Evolutionary conservation across 2,329 filamentous ascomycete genomes (phyloP), one percentile per base, ranked within the genome.

Genomic region (Ramichloridium luteum): DNA sequence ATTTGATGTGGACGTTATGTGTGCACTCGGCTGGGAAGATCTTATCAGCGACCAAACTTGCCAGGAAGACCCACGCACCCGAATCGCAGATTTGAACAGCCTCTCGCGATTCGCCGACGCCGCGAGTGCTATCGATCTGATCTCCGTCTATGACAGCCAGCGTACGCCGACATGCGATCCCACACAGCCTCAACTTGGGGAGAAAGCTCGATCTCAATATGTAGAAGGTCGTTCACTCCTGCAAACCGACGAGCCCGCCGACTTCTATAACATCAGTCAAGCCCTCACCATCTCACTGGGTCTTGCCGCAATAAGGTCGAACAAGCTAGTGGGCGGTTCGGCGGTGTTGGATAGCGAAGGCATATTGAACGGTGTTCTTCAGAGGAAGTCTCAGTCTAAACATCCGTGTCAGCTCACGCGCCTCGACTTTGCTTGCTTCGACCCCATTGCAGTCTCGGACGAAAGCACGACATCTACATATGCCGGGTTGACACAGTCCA

Each of bases 111-210:
- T 76, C 39, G 59, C 65, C 8, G 70, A 75, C 6, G 57, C 64
- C 1, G 61, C 81, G 55, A 85, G 82, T 50, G 67, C 68, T 23
- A 68, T 73, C 13, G 81, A 90, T 53, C 36, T 77, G 2, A 71
- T 65, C 47, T 70, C 70, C 13, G 54, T 57, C 11, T 57, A 62
- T 14, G 60, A 61, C 4, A 64, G 70, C 28, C 64, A 62, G 3
- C 54, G 30, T 3, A 36, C 31, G 10, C 36, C 35, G 13, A 43
- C 44, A 10, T 53, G 82, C 14, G 82, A 92, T 46, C 54, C 74
- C 3, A 75, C 76, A 1, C 55, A 72, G 14, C 78, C 80, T 1
- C 59, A 64, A 1, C 59, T 80, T 4, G 49, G 61, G 0, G 59
- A 63, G 6, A 73, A 70, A 42, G 58, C 61, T n/a, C 64, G 62